Conservation (phyloP, 495 filamentous ascomycete species). For the Xylaria longipes region DNA sequence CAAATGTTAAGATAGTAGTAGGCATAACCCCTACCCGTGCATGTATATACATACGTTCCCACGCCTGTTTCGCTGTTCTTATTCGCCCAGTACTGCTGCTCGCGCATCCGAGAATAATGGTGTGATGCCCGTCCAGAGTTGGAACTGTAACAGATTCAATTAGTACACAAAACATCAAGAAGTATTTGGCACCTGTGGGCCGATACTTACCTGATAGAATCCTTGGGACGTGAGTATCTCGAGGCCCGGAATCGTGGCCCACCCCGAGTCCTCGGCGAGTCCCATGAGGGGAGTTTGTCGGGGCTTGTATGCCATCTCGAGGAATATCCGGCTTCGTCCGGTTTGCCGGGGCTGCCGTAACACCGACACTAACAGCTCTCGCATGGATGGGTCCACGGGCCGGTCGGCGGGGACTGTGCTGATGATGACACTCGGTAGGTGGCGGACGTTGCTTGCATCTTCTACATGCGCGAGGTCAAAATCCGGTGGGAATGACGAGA, state of each 20-base stretch:
- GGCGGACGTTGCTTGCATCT: conserved; percentile 55
- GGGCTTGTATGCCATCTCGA: conserved; percentile 98
- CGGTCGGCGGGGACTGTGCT: conserved; percentile 90
- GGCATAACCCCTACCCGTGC: background rate
- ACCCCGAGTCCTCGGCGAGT: conserved; percentile 80
- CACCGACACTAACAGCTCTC: conserved; percentile 67
- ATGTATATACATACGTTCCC: background rate
- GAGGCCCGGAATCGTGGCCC: conserved; percentile 83
- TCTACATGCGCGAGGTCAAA: conserved; percentile 74
- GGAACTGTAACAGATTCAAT: conserved; percentile 57
- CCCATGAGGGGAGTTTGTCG: conserved; percentile 82
- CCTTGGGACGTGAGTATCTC: conserved; percentile 93
- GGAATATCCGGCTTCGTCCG: conserved; percentile 63
- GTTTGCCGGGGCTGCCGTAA: conserved; percentile 61
- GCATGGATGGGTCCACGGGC: conserved; percentile 76
- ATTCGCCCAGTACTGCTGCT: conserved; percentile 53
- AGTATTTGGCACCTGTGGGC: background rate
- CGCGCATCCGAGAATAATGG: conserved; percentile 71
- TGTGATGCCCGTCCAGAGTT: conserved; percentile 79
- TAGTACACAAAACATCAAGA: conserved; percentile 2
- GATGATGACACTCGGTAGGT: conserved; percentile 75
- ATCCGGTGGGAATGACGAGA: conserved; percentile 72
- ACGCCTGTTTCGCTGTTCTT: background rate
- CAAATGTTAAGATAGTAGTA: background rate
- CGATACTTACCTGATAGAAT: conserved; percentile 65